Evolutionary conservation across 1,284 basidiomycete genomes (phyloP).

Genomic region (Austropuccinia psidii): DNA sequence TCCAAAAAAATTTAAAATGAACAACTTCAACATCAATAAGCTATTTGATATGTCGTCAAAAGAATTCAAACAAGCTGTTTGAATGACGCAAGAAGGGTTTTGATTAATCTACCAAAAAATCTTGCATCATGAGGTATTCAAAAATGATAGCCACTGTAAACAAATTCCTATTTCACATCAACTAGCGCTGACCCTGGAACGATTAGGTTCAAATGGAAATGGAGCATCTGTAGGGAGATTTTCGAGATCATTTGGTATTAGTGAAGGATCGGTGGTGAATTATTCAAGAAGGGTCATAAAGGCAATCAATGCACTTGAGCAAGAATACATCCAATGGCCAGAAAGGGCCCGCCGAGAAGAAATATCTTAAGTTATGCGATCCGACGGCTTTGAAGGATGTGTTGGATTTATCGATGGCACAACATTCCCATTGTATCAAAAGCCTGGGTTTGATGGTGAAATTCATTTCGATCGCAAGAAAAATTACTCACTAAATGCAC

Average conservation of each 20-base stretch:
- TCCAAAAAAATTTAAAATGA: too few species aligned
- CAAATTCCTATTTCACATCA: background rate
- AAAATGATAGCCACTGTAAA: background rate
- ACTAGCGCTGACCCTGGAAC: constrained; percentile 1
- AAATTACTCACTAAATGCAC: constrained; percentile 9
- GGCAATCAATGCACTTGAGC: background rate
- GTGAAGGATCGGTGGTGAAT: background rate
- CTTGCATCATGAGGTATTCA: background rate
- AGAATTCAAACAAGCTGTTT: background rate
- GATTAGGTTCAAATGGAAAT: constrained; percentile 20
- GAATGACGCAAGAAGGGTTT: background rate
- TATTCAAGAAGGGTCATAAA: background rate
- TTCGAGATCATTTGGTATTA: background rate
- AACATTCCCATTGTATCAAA: background rate
- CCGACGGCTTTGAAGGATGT: background rate
- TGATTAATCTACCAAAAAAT: background rate
- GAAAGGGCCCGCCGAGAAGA: background rate
- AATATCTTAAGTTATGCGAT: background rate
- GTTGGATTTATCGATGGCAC: constrained; percentile 9
- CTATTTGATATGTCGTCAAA: background rate
- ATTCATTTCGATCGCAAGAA: constrained; percentile 3
- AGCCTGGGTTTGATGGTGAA: constrained; percentile 6
- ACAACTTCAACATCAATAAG: background rate
- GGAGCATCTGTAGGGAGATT: background rate
- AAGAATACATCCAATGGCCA: background rate